Conservation (phyloP, 208 protist species). For the Acanthamoeba lenticulata region DNA sequence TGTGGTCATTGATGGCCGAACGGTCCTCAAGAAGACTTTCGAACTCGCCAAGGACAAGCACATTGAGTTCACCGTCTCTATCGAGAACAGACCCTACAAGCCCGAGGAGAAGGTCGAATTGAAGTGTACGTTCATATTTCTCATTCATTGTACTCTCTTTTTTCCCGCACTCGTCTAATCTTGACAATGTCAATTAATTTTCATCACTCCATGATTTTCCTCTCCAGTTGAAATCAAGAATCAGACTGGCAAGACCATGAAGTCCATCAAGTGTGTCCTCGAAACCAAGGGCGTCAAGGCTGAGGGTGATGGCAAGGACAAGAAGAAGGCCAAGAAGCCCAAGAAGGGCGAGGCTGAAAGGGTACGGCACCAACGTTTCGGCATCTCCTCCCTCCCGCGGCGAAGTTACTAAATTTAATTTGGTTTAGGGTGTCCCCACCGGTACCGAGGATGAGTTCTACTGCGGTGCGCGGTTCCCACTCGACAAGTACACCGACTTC, state of each 20-base stretch:
- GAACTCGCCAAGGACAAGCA: slow-evolving; percentile 1
- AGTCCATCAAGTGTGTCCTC: slow-evolving; percentile 9
- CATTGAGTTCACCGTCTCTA: slow-evolving; percentile 34
- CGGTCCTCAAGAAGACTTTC: slow-evolving; percentile 34
- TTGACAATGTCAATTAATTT: neutral
- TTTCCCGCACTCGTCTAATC: neutral
- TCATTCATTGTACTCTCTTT: neutral
- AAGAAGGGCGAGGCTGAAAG: slow-evolving; percentile 1
- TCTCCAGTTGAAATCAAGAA: slow-evolving; percentile 31
- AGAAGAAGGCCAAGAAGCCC: slow-evolving; percentile 26
- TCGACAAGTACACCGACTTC: slow-evolving; percentile 48
- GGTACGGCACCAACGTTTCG: neutral
- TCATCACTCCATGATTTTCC: neutral
- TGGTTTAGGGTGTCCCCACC: neutral
- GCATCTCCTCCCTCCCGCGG: neutral
- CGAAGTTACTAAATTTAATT: neutral
- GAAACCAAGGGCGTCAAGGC: neutral
- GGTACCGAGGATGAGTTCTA: slow-evolving; percentile 49
- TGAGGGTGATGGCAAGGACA: neutral
- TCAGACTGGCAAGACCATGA: slow-evolving; percentile 17
- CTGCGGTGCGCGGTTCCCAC: slow-evolving; percentile 23
- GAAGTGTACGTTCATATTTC: neutral
- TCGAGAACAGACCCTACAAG: slow-evolving; percentile 5
- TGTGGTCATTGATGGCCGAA: slow-evolving; percentile 21
- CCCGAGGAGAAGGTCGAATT: neutral